Evolutionary conservation across 352 stramenopile genomes (phyloP), one percentile per base, ranked within the genome.

Genomic region (Pythium oligandrum): DNA sequence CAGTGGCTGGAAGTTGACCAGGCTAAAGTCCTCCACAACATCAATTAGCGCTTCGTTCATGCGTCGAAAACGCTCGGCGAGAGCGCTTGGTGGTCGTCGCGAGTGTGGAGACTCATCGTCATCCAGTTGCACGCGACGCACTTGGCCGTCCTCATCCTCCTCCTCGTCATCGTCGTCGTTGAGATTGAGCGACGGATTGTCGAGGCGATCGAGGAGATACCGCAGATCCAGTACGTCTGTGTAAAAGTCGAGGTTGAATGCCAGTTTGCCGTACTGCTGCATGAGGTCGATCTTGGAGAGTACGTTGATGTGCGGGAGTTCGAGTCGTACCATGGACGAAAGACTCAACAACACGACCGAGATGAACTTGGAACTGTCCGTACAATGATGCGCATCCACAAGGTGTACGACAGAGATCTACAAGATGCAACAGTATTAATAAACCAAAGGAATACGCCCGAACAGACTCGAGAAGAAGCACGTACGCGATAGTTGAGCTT

Each of bases 251-350:
- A 94, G 74, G 56, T 89, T 94, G 65, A 92, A 94, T 1, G 83
- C 79, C n/a, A 90, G 69, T 59, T 86, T 86, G 52, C 87, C 87
- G 50, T 96, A 96, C 39, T 93, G 83, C 59, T 98, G 77, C 51
- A 99, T 95, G 32, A 99, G 75, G 75, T 99, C 97, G 53, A 98
- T 97, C 76, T 99, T 99, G 37, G 95, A 98, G 3, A 99, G 73
- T 9, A 99, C 88, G 67, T 99, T 99, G 17, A 99, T 84, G 65
- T 99, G 96, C 30, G 97, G 97, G 10, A 99, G 70, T 61, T 99
- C 96, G 34, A 99, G 84, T 10, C 77, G 76, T 42, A 97, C 96
- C 97, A 99, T 99, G 9, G 96, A 97, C 58, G 86, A 97, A 40
- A 99, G 80, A 45, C 93, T 97, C 43, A 99, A 77, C 49, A 99